Conservation (phyloP, 176 grass and related monocot species). For the Carex littledalei region DNA sequence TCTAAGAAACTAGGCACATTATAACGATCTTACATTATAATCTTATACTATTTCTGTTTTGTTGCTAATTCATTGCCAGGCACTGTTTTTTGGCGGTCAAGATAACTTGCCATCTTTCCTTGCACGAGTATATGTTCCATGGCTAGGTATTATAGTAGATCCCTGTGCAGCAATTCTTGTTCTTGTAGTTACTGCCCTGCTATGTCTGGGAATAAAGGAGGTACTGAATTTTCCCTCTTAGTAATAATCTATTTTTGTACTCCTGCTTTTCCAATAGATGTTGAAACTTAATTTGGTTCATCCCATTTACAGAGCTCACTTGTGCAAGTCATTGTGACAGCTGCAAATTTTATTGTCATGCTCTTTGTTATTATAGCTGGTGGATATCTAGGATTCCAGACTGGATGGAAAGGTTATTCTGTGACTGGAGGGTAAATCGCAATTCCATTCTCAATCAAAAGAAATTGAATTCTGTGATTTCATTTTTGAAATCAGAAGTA, state of each 20-base stretch:
- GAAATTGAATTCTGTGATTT: not conserved
- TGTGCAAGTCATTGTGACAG: constrained; percentile 72
- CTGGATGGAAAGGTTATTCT: constrained; percentile 71
- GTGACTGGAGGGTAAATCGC: constrained; percentile 51
- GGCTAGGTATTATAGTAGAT: constrained; percentile 54
- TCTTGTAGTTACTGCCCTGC: constrained; percentile 60
- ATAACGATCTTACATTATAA: not conserved
- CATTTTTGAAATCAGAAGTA: constrained; percentile 7
- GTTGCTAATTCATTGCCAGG: constrained; percentile 26
- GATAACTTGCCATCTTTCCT: constrained; percentile 70
- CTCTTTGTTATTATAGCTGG: constrained; percentile 74
- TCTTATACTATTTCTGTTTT: not conserved
- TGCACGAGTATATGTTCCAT: constrained; percentile 52
- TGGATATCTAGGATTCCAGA: constrained; percentile 80
- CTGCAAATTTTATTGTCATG: constrained; percentile 71
- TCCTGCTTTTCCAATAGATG: not conserved
- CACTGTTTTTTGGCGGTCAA: constrained; percentile 82
- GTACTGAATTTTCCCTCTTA: constrained; percentile 26
- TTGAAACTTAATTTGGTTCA: not conserved
- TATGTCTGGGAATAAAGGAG: constrained; percentile 90
- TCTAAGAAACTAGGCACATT: not conserved
- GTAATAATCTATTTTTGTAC: not conserved
- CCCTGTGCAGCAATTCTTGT: constrained; percentile 97
- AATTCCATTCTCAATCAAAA: constrained; percentile 13
- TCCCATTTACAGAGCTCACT: constrained; percentile 55